phyloP scores from a whole-genome alignment of 2,329 filamentous ascomycete genomes.

The Aureobasidium vineae region DNA sequence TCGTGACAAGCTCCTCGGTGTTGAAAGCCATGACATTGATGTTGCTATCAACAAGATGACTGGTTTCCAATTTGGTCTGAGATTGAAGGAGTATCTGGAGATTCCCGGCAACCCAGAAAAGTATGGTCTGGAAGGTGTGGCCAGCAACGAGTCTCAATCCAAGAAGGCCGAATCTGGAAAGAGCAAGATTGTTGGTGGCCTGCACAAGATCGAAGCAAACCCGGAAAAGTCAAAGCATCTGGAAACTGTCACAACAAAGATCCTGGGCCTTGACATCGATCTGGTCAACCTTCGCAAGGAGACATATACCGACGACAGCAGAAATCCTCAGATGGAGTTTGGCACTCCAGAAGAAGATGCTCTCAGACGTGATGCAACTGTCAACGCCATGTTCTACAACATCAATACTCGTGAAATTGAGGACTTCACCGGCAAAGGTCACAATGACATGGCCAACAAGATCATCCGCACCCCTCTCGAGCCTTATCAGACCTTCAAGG shows the following conservation, averaged over 20 bases:
- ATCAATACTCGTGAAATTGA: constrained; percentile 75
- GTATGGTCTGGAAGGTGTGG: constrained; percentile 53
- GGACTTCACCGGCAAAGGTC: constrained; percentile 74
- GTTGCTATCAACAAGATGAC: constrained; percentile 85
- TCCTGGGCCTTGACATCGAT: constrained; percentile 86
- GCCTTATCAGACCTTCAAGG: constrained; percentile 88
- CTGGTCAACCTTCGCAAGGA: constrained; percentile 94
- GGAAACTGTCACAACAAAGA: constrained; percentile 81
- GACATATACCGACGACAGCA: constrained; percentile 82
- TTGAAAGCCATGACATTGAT: constrained; percentile 76
- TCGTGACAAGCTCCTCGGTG: constrained; percentile 73
- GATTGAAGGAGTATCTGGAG: constrained; percentile 67
- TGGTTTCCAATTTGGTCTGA: constrained; percentile 69
- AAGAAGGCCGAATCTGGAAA: constrained; percentile 45
- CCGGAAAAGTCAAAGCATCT: constrained; percentile 96
- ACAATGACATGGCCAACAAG: constrained; percentile 68
- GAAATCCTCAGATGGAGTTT: constrained; percentile 91
- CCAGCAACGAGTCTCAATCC: constrained; percentile 40
- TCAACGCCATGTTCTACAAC: constrained; percentile 97
- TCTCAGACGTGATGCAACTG: constrained; percentile 81
- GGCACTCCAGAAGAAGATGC: constrained; percentile 91
- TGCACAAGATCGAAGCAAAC: constrained; percentile 88
- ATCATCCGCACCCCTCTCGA: constrained; percentile 83
- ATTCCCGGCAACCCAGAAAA: constrained; percentile 59
- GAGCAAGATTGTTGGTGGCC: constrained; percentile 63